A percentile compares a stretch with the other conserved stretches of the same genome.
Conservation (phyloP, 2,329 filamentous ascomycete genomes). For the Apiospora saccharicola region DNA sequence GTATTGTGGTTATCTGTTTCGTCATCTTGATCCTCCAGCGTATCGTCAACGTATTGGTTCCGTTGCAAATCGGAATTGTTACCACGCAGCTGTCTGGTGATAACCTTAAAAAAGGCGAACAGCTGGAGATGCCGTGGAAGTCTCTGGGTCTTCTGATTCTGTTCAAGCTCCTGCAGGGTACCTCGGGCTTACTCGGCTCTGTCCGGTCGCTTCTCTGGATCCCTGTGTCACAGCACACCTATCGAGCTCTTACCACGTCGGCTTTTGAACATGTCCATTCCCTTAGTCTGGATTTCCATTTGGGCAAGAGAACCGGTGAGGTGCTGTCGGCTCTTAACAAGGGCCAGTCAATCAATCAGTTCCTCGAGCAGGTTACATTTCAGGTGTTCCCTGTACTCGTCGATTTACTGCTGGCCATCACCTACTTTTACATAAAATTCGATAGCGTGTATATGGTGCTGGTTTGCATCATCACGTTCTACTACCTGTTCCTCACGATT, state of each 20-base stretch:
- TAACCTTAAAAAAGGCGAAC: conserved; percentile 56
- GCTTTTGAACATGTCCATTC: conserved; percentile 98
- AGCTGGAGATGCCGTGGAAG: conserved; percentile 70
- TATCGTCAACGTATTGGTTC: conserved; percentile 85
- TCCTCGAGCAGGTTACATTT: conserved; percentile 95
- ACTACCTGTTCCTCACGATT: conserved; percentile 95
- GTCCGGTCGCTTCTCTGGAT: conserved; percentile 89
- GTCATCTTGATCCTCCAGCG: conserved; percentile 81
- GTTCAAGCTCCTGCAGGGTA: conserved; percentile 84
- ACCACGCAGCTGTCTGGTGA: conserved; percentile 71
- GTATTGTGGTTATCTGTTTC: conserved; percentile 85
- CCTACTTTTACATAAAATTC: conserved; percentile 79
- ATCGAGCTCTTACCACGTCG: conserved; percentile 90
- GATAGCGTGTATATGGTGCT: conserved; percentile 92
- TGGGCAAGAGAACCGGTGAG: conserved; percentile 96
- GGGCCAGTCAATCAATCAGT: conserved; percentile 93
- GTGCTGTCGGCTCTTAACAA: conserved; percentile 96
- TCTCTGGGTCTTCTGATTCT: conserved; percentile 79
- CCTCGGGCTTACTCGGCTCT: conserved; percentile 86
- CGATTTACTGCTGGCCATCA: conserved; percentile 85
- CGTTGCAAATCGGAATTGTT: conserved; percentile 79
- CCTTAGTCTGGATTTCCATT: conserved; percentile 93
- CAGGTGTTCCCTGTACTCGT: conserved; percentile 94
- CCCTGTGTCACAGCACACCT: conserved; percentile 95
- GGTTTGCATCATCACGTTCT: conserved; percentile 89